A percentile compares a stretch with the other conserved stretches of the same genome.
Conservation (phyloP, 192 early-diverging fungal species). For the Thamnidium elegans region DNA sequence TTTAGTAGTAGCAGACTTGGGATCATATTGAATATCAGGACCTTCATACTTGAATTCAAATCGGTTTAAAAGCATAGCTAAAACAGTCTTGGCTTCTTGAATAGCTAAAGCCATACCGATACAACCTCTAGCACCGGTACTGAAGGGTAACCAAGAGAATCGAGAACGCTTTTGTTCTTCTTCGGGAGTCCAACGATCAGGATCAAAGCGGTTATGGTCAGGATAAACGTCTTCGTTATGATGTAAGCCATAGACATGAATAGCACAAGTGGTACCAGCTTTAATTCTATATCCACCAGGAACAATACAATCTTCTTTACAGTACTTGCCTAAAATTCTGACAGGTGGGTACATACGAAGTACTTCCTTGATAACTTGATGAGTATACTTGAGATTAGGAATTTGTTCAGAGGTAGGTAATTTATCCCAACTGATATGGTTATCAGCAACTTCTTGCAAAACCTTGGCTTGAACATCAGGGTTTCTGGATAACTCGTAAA, state of each 20-base stretch:
- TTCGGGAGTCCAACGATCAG: conserved; percentile 33
- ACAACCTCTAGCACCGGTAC: conserved; percentile 33
- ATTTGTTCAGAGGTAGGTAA: conserved; percentile 26
- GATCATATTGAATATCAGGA: conserved; percentile 29
- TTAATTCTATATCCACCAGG: conserved; percentile 28
- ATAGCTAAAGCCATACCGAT: conserved; percentile 51
- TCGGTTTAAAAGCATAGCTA: conserved; percentile 45
- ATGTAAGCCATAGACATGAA: conserved; percentile 24
- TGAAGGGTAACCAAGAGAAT: conserved; percentile 38
- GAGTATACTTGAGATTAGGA: conserved; percentile 16
- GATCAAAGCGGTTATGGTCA: conserved; percentile 31
- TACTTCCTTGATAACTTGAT: conserved; percentile 25
- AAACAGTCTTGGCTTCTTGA: conserved; percentile 50
- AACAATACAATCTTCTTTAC: conserved; percentile 28
- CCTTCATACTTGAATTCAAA: conserved; percentile 39
- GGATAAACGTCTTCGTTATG: conserved; percentile 19
- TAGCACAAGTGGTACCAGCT: neutral
- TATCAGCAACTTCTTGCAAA: conserved; percentile 26
- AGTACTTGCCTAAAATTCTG: conserved; percentile 19
- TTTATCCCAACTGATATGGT: conserved; percentile 13
- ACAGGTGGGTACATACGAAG: conserved; percentile 31
- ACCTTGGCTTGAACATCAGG: conserved; percentile 30
- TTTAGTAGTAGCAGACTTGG: conserved; percentile 29
- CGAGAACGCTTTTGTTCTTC: conserved; percentile 26
- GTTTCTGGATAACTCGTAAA: conserved; percentile 27